Conservation (phyloP, 2,329 filamentous ascomycete species). For the Diaporthe batatas region DNA sequence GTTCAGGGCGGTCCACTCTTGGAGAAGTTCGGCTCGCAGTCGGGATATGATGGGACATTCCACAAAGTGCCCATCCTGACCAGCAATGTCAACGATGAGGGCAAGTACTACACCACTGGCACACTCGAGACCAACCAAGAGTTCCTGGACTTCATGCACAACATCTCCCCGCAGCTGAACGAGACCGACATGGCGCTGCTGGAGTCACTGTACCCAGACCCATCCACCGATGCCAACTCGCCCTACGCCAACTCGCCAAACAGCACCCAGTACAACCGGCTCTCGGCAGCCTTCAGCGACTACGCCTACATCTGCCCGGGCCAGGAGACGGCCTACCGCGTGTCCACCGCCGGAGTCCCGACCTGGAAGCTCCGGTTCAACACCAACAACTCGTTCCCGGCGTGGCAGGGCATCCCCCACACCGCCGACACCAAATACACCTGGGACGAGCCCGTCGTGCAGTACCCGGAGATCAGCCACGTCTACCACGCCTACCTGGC, state of each 20-base stretch:
- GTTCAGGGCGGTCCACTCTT: conserved; percentile 59
- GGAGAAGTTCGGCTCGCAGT: conserved; percentile 60
- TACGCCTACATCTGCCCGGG: conserved; percentile 60
- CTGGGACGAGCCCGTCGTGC: conserved; percentile 53
- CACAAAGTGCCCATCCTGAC: conserved; percentile 54
- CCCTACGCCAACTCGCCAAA: conserved; percentile 55
- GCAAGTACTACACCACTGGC: conserved; percentile 51
- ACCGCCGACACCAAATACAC: conserved; percentile 53
- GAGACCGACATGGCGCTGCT: conserved; percentile 49
- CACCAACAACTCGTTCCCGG: conserved; percentile 52
- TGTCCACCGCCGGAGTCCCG: conserved; percentile 50
- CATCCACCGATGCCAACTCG: conserved; percentile 50
- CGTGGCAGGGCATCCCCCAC: conserved; percentile 55
- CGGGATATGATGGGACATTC: conserved; percentile 54
- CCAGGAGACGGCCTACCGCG: conserved; percentile 58
- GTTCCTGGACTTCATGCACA: conserved; percentile 54
- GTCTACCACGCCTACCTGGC: conserved; percentile 54
- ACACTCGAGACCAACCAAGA: conserved; percentile 53
- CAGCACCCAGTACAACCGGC: conserved; percentile 59
- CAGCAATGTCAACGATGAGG: conserved; percentile 54
- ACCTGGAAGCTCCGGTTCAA: conserved; percentile 57
- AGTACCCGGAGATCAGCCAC: conserved; percentile 54
- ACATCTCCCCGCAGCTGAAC: conserved; percentile 50
- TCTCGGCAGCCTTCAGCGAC: conserved; percentile 59
- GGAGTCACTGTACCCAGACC: conserved; percentile 53